Conservation (phyloP, 352 stramenopile species). For the Globisporangium lucens region DNA sequence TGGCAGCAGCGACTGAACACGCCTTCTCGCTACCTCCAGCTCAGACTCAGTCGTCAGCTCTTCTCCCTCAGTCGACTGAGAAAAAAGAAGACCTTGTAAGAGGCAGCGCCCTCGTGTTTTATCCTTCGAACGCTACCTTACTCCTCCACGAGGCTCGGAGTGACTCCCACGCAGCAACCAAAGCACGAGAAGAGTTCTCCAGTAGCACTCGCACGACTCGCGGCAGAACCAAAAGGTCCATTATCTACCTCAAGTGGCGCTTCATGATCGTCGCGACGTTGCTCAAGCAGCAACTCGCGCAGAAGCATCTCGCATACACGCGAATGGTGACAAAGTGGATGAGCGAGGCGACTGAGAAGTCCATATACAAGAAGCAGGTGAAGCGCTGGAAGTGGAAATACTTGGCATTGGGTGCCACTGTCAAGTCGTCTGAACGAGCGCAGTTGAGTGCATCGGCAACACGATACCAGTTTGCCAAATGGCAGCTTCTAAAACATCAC, state of each 20-base stretch:
- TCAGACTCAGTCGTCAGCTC: background rate
- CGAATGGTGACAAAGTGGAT: conserved; percentile 15
- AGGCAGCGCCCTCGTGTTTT: background rate
- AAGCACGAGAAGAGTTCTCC: background rate
- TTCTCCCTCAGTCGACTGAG: background rate
- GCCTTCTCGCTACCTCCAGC: background rate
- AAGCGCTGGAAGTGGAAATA: conserved; percentile 34
- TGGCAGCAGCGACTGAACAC: background rate
- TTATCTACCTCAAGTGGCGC: conserved; percentile 13
- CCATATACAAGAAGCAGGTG: conserved; percentile 7
- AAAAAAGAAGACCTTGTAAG: background rate
- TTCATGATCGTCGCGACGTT: conserved; percentile 1
- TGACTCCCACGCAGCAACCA: background rate
- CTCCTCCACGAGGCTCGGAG: background rate
- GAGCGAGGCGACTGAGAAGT: conserved; percentile 1
- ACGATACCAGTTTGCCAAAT: conserved; percentile 12
- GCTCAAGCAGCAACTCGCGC: conserved; percentile 15
- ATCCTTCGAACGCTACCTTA: background rate
- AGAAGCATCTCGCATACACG: conserved; percentile 20
- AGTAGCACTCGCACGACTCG: background rate
- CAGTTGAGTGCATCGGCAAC: too few relatives aligned
- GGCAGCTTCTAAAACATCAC: conserved; percentile 20
- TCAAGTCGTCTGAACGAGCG: background rate
- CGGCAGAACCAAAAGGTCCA: background rate
- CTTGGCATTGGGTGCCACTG: conserved; percentile 20